phyloP scores from a whole-genome alignment of 352 stramenopile species.

The Globisporangium cylindrosporum region DNA sequence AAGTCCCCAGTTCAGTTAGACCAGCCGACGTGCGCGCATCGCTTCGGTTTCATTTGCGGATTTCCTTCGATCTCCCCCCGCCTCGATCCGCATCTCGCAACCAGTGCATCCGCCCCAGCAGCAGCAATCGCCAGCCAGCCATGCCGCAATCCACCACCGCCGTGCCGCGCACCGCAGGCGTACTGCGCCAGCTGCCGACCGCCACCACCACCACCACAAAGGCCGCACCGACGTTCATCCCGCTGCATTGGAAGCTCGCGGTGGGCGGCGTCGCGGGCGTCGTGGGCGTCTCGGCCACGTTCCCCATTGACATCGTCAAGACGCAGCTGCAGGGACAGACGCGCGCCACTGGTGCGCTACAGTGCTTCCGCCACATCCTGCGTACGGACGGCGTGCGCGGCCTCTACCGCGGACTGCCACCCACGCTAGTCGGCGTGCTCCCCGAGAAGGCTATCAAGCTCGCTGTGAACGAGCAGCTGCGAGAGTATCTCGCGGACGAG shows the following conservation, averaged over 20 bases:
- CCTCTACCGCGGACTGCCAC: slow-evolving; percentile 72
- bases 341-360: slow-evolving; percentile 44
- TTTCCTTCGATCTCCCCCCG: slow-evolving; percentile 3
- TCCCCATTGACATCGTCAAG: slow-evolving; percentile 93
- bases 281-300: slow-evolving; percentile 81
- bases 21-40: background rate
- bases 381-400: slow-evolving; percentile 62
- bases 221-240: slow-evolving; percentile 36
- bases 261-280: slow-evolving; percentile 84
- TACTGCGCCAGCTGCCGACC: slow-evolving; percentile 22
- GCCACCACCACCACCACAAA: slow-evolving; percentile 10
- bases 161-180: slow-evolving; percentile 13
- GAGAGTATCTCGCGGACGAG: slow-evolving; percentile 59
- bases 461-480: slow-evolving; percentile 89
- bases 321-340: slow-evolving; percentile 88
- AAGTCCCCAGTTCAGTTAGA: background rate
- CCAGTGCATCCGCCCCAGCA: background rate
- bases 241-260: slow-evolving; percentile 80
- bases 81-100: background rate
- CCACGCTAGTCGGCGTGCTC: slow-evolving; percentile 80
- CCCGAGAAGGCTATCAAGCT: slow-evolving; percentile 92
- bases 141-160: slow-evolving; percentile 3
- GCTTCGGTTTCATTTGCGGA: slow-evolving; percentile 5
- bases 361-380: slow-evolving; percentile 72
- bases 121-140: background rate